phyloP scores from a whole-genome alignment of 2,329 filamentous ascomycete species.

The Aspergillus novoparasiticus region DNA sequence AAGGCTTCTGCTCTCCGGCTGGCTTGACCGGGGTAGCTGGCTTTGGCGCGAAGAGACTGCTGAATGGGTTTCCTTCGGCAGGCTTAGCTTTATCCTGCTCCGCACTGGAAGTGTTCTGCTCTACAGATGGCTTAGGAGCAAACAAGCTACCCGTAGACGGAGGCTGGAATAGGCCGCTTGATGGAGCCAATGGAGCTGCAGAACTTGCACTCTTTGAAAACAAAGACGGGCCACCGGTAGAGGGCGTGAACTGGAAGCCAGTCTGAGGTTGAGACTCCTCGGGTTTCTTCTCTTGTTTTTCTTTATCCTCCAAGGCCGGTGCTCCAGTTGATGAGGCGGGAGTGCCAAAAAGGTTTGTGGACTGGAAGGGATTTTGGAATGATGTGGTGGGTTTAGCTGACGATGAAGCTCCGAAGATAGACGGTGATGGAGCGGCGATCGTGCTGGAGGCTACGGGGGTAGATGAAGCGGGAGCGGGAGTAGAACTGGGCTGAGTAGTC shows the following conservation, averaged over 20 bases:
- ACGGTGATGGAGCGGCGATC: constrained; percentile 16
- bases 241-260: constrained; percentile 17
- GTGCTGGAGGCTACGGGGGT: constrained; percentile 12
- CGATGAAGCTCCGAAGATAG: constrained; percentile 22
- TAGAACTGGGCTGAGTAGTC: constrained; percentile 20
- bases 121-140: constrained; percentile 20
- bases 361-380: constrained; percentile 26
- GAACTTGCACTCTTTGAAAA: constrained; percentile 23
- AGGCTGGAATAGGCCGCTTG: constrained; percentile 22
- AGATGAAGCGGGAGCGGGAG: constrained; percentile 19
- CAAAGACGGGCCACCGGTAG: constrained; percentile 17
- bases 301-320: constrained; percentile 16
- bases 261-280: constrained; percentile 16
- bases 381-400: constrained; percentile 20
- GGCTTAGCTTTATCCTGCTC: constrained; percentile 20
- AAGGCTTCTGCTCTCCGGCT: constrained; percentile 15
- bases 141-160: constrained; percentile 26
- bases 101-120: constrained; percentile 8
- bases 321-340: constrained; percentile 12
- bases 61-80: constrained; percentile 24
- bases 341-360: constrained; percentile 23
- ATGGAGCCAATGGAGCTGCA: constrained; percentile 12
- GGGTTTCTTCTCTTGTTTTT: constrained; percentile 16
- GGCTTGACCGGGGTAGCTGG: constrained; percentile 18
- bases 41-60: constrained; percentile 22